Evolutionary conservation across 2,329 filamentous ascomycete species (phyloP), one percentile per base, ranked within the genome.

Genomic region (Clarireedia homoeocarpa): DNA sequence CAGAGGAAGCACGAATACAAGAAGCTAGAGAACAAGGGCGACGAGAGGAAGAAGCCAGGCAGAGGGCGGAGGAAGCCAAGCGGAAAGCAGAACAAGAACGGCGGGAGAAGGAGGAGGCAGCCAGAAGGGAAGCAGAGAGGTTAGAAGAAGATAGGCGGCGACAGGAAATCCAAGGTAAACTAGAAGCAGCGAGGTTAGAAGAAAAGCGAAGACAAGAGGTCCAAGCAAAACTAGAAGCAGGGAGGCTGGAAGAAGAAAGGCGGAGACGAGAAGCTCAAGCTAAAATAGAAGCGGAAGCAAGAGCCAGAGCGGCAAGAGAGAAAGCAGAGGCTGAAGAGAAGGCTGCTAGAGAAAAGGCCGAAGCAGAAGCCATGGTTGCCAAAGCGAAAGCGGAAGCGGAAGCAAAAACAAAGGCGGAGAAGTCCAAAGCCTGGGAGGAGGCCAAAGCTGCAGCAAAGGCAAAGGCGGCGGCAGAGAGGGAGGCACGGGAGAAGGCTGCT

Each of bases 161-260:
- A 34, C 30, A 34, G 30, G 30, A 34, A 34, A 34, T 34, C 30
- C 30, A 34, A 34, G 30, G 30, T 34, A 34, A 34, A 34, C 30
- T 63, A 76, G 77, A 76, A 75, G 61, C 77, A 71, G 58, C 71
- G 65, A 39, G 53, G 9, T 51, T 61, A 65, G n/a, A 67, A 65
- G 59, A 72, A 76, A 55, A 51, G 53, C 34, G 57, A 56, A 50
- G 76, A 71, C 56, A 72, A 75, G 51, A 44, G 61, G 70, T 56
- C 66, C 69, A 62, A 53, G 30, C 30, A 12, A 34, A 12, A 65
- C 58, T 56, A 52, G 59, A 55, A 65, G 61, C 30, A 12, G 30
- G 10, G 12, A 34, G 30, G 30, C 12, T 63, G 76, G 77, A 76
- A 75, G 61, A 77, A 71, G 58, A 71, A 66, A 34, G 51, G 5